These are phyloP conservation scores for Cercospora sp. DNA, from an alignment of 2,329 filamentous ascomycete genomes.

Conservation along the genomic window DNA sequence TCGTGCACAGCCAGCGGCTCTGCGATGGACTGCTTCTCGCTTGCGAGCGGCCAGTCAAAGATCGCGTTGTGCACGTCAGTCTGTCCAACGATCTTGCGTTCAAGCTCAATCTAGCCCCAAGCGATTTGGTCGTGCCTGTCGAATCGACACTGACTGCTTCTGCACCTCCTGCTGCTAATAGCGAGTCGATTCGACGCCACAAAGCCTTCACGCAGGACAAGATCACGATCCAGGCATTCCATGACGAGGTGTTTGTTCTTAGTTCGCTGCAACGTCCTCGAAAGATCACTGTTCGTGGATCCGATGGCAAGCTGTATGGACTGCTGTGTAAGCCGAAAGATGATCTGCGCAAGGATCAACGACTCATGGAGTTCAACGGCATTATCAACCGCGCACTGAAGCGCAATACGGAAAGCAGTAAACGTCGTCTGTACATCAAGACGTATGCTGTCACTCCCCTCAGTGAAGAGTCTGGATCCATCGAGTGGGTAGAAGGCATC, in stretches of 20 bases:
- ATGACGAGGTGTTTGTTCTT: slow-evolving; percentile 85
- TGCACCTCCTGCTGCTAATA: slow-evolving; percentile 70
- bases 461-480: slow-evolving; percentile 95
- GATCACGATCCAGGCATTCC: slow-evolving; percentile 76
- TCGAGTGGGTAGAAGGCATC: slow-evolving; percentile 97
- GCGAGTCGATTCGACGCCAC: slow-evolving; percentile 67
- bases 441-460: slow-evolving; percentile 96
- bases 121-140: slow-evolving; percentile 82
- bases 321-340: slow-evolving; percentile 97
- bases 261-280: slow-evolving; percentile 90
- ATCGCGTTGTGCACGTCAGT: slow-evolving; percentile 70
- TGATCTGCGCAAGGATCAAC: slow-evolving; percentile 93
- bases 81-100: slow-evolving; percentile 77
- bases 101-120: slow-evolving; percentile 78
- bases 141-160: slow-evolving; percentile 81
- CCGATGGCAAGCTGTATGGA: slow-evolving; percentile 84
- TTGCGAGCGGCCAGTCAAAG: slow-evolving; percentile 75
- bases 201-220: slow-evolving; percentile 84
- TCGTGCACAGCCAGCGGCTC: slow-evolving; percentile 77
- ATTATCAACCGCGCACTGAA: slow-evolving; percentile 97
- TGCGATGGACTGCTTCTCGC: slow-evolving; percentile 77
- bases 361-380: slow-evolving; percentile 97
- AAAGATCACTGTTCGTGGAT: slow-evolving; percentile 82
- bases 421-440: slow-evolving; percentile 88
- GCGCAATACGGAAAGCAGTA: slow-evolving; percentile 84